Evolutionary conservation across 192 early-diverging fungal genomes (phyloP), one percentile per base, ranked within the genome.

Genomic region (Phycomyces nitens): DNA sequence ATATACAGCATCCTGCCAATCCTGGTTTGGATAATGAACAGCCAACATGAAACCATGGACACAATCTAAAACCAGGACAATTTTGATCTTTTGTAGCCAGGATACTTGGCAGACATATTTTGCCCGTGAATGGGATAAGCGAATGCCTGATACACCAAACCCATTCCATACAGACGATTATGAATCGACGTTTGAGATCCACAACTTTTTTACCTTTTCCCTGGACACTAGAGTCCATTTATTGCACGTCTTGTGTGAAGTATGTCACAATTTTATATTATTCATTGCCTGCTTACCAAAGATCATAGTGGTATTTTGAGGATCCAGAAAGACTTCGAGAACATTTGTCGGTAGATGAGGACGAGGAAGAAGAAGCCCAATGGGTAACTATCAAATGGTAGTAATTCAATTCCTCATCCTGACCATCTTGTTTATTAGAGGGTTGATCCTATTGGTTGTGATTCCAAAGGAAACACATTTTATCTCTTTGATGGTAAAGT

Each of bases 401-500:
- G 16, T 27, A 18, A 16, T 15, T n/a, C 23, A 4, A 26, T 38
- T 14, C 8, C 20, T 50, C 10, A n/a, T 52, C 14, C 56, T 5
- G 14, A n/a, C n/a, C n/a, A n/a, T n/a, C n/a, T 34, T 34, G 16
- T 39, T 22, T 38, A 23, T 10, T 60, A 89, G 88, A 63, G 90
- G 34, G 88, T 92, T 2, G 89, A 90, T 49, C 89, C 88, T 16
- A 77, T 92, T 61, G 90, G 90, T 3, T 77, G 62, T 44, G 90
- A 92, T 69, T 70, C 85, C 10, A 69, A 73, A 20, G 89, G 89
- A 2, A 78, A 86, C 50, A 83, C 74, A 12, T 92, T 89, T 65
- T 92, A 88, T 86, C 69, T 92, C 9, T 92, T 92, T 78, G 90
- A 92, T 79, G 90, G 86, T 89, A 76, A 22, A 61, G 39, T 20